Evolutionary conservation across 345 rosid species (phyloP), one percentile per base, ranked within the genome.

Genomic region (Eucalyptus tenuipes): DNA sequence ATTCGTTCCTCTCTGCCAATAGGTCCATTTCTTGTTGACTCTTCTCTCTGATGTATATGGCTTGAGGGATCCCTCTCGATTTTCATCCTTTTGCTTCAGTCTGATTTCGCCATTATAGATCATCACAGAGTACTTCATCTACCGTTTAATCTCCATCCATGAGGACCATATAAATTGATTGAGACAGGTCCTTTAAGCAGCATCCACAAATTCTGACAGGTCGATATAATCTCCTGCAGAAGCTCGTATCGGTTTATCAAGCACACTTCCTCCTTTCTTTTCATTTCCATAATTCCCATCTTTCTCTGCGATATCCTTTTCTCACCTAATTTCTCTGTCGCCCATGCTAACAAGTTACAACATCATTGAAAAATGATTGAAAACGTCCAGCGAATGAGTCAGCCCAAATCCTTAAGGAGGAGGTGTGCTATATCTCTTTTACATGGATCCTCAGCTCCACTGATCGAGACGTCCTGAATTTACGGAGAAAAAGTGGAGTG

Each of bases 401-500:
- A 11, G 47, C 27, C 47, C 84, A 75, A 75, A 75, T 40, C 47
- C 47, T 75, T 20, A 40, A 20, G 84, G 5, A 40, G 84, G 84
- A 40, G 84, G 47, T 37, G 82, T 71, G 82, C 82, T 37, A 37
- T 40, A 37, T 40, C 45, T 20, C 45, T 37, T 44, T 13, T 85
- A 31, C 87, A 49, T 40, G 84, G 47, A 75, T 37, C 16, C 47
- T 40, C 47, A 5, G 84, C 84, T 75, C 84, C 9, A 25, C 16
- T 20, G 91, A 91, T 14, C 20, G 64, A 33, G 89, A 91, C 88
- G 48, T 90, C 89, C 91, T 61, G 61, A 71, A 88, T 84, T 87
- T 81, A 49, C 84, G 88, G 91, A 86, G 53, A 87, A 89, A 87
- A 89, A 88, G 87, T 40, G 75, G 86, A 87, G 89, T 85, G 53